Percentiles rank a stretch among this genome's conserved stretches.
Evolutionary conservation across 768 basidiomycete genomes (phyloP).

Genomic region (Pleurotus platypus): DNA sequence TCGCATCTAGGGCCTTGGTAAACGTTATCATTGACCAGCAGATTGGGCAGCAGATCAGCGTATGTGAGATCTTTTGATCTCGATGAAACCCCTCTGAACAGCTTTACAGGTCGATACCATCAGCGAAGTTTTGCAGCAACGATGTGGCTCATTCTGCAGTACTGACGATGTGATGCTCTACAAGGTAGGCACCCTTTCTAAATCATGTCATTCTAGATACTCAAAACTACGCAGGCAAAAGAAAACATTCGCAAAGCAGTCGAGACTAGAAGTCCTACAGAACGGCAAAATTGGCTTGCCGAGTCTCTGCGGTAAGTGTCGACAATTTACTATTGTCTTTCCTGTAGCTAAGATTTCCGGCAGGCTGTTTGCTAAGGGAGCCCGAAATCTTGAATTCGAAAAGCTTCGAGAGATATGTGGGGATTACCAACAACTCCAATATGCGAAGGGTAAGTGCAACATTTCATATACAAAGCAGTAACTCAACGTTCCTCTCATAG

Average conservation of each 20-base stretch:
- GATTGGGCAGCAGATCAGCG: conserved; percentile 94
- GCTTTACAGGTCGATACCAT: conserved; percentile 86
- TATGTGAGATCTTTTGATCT: conserved; percentile 32
- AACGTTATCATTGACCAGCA: conserved; percentile 98
- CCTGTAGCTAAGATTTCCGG: background rate
- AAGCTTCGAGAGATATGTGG: conserved; percentile 82
- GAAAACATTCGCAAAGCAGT: conserved; percentile 91
- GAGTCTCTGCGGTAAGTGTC: conserved; percentile 80
- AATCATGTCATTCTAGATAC: conserved; percentile 1
- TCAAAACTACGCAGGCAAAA: conserved; percentile 57
- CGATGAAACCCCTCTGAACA: conserved; percentile 3
- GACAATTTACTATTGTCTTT: too few species aligned
- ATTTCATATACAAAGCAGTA: background rate
- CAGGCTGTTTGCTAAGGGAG: conserved; percentile 87
- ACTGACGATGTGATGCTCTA: conserved; percentile 98
- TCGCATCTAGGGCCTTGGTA: conserved; percentile 85
- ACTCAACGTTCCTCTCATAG: conserved; percentile 29
- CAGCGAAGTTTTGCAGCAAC: conserved; percentile 88
- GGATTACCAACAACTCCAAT: conserved; percentile 86
- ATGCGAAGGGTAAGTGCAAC: conserved; percentile 61
- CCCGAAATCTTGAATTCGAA: conserved; percentile 78
- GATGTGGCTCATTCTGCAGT: conserved; percentile 97
- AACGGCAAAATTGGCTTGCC: conserved; percentile 74
- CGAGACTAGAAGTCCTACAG: conserved; percentile 68
- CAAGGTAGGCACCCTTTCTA: conserved; percentile 54